Evolutionary conservation across 441 rosid species (phyloP).

Genomic region (Kokia cookei): DNA sequence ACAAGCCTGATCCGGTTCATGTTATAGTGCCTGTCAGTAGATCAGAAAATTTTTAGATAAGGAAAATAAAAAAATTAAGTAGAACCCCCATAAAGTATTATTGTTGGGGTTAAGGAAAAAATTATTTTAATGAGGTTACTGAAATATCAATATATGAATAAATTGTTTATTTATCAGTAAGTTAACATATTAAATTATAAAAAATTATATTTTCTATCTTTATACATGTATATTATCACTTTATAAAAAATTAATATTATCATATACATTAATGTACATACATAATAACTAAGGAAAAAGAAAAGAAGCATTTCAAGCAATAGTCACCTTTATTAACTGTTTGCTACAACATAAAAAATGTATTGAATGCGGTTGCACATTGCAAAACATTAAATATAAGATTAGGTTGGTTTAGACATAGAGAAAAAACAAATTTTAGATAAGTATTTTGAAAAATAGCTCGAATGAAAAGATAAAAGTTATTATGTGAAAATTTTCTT

Average conservation of each 20-base stretch:
- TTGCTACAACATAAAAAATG: neutral
- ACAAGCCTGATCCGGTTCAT: constrained; percentile 99
- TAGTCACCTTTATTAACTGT: neutral
- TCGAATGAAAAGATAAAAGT: neutral
- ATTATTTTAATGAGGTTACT: neutral
- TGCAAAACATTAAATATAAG: neutral
- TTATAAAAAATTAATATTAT: neutral
- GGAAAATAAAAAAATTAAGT: constrained; percentile 2
- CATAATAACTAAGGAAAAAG: neutral
- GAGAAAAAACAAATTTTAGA: neutral
- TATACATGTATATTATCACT: neutral
- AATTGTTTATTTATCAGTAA: neutral
- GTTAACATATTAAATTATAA: neutral
- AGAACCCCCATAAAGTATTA: neutral
- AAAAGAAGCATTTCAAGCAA: neutral
- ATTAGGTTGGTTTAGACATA: neutral
- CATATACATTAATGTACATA: neutral
- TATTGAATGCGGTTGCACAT: neutral
- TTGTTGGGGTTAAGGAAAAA: neutral
- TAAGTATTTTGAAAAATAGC: neutral
- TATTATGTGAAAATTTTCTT: neutral
- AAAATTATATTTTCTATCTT: neutral
- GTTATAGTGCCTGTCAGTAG: constrained; percentile 87
- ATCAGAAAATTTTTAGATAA: constrained; percentile 13
- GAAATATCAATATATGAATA: neutral